Evolutionary conservation across 495 filamentous ascomycete genomes (phyloP).

Genomic region (Terfezia boudieri): DNA sequence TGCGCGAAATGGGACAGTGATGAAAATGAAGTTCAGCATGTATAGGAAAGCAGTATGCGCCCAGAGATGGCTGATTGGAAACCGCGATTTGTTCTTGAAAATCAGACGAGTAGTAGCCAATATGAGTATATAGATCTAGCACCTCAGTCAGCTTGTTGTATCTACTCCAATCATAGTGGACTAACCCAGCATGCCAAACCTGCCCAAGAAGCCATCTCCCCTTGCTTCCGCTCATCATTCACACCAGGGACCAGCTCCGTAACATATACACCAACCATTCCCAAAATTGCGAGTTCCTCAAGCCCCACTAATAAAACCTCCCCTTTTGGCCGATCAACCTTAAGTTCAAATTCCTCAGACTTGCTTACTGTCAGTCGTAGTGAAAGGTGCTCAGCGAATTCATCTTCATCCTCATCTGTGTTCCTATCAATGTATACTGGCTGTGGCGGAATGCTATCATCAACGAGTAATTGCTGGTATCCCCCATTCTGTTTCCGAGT

Average conservation of each 20-base stretch:
- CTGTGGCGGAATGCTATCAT: too few species aligned
- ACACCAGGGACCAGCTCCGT: constrained; percentile 29
- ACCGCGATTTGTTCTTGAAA: constrained; percentile 41
- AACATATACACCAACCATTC: constrained; percentile 43
- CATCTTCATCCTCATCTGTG: constrained; percentile 31
- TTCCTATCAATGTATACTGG: constrained; percentile 17
- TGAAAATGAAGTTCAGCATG: constrained; percentile 56
- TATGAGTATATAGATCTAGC: constrained; percentile 61
- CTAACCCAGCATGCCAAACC: constrained; percentile 24
- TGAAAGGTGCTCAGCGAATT: constrained; percentile 43
- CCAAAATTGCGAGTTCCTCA: constrained; percentile 54
- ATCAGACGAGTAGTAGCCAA: constrained; percentile 52
- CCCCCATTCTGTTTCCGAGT: too few species aligned
- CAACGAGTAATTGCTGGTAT: too few species aligned
- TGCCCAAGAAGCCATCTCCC: constrained; percentile 18
- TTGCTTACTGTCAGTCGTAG: constrained; percentile 41
- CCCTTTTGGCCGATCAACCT: constrained; percentile 52
- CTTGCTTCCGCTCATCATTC: constrained; percentile 33
- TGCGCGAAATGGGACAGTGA: constrained; percentile 58
- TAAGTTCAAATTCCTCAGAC: constrained; percentile 40
- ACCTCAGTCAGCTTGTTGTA: constrained; percentile 1
- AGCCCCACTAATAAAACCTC: constrained; percentile 44
- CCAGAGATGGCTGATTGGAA: constrained; percentile 53
- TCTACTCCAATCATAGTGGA: constrained; percentile 34
- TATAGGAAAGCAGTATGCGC: constrained; percentile 85